Evolutionary conservation across 495 filamentous ascomycete species (phyloP).

Genomic region (Acidomyces sp.): DNA sequence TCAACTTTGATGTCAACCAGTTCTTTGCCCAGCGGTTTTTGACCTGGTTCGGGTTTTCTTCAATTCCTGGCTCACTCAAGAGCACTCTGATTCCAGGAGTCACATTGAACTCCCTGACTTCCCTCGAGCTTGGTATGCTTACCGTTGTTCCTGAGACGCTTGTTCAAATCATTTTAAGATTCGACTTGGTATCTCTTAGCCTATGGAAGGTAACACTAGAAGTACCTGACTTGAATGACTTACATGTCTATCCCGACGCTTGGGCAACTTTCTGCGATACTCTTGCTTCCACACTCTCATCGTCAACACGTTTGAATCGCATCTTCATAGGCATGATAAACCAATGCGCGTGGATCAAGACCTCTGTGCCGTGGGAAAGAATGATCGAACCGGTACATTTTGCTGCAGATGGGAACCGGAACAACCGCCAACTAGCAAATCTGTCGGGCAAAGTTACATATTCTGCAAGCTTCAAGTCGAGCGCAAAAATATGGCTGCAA

Average conservation of each 20-base stretch:
- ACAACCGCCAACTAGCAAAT: neutral
- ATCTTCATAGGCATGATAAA: neutral
- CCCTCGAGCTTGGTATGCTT: constrained; percentile 5
- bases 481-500: constrained; percentile 1
- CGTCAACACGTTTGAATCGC: neutral
- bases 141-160: neutral
- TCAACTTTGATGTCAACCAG: constrained; percentile 7
- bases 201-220: constrained; percentile 4
- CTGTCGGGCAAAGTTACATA: neutral
- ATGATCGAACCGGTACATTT: neutral
- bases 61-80: neutral
- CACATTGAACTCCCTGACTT: neutral
- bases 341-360: neutral
- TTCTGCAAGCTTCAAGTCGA: neutral
- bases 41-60: constrained; percentile 4
- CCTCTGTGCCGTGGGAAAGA: neutral
- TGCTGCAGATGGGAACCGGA: neutral
- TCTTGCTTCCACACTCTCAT: neutral
- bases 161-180: neutral
- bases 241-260: neutral
- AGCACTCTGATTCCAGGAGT: neutral
- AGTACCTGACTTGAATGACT: neutral
- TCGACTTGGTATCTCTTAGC: constrained; percentile 3
- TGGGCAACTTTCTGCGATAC: constrained; percentile 1
- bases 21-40: neutral